These are phyloP conservation scores for Eucalyptus shirleyi DNA, from an alignment of 345 rosid species.

Conservation along the genomic window DNA sequence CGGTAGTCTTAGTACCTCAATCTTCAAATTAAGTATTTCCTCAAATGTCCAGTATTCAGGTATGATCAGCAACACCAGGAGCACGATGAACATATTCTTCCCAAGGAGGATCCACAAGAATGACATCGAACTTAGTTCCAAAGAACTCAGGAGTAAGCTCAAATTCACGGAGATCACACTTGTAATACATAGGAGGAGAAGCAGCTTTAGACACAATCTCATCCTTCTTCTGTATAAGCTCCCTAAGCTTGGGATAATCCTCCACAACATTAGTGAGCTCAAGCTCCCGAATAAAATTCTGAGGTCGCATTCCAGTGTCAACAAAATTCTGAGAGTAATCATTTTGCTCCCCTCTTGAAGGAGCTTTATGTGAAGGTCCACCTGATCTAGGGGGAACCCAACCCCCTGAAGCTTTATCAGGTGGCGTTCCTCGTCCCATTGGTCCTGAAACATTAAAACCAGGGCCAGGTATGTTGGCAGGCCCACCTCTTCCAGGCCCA, in stretches of 20 bases:
- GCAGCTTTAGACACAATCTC: slow-evolving; percentile 91
- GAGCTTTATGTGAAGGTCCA: slow-evolving; percentile 84
- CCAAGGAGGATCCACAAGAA: slow-evolving; percentile 99
- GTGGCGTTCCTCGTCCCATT: slow-evolving; percentile 50
- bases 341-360: slow-evolving; percentile 98
- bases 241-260: slow-evolving; percentile 97
- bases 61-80: slow-evolving; percentile 95
- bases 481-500: slow-evolving; percentile 81
- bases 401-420: slow-evolving; percentile 62
- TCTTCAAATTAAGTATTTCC: slow-evolving; percentile 84
- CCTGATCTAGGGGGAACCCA: slow-evolving; percentile 80
- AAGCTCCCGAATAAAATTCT: slow-evolving; percentile 91
- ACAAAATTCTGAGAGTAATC: slow-evolving; percentile 99
- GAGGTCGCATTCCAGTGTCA: slow-evolving; percentile 98
- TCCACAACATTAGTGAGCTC: slow-evolving; percentile 97
- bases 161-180: slow-evolving; percentile 70
- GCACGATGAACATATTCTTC: slow-evolving; percentile 99
- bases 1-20: slow-evolving; percentile 46
- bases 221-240: slow-evolving; percentile 98
- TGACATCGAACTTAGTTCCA: slow-evolving; percentile 96
- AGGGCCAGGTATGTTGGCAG: slow-evolving; percentile 43
- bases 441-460: slow-evolving; percentile 56
- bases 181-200: slow-evolving; percentile 86
- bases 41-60: slow-evolving; percentile 98
- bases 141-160: slow-evolving; percentile 90